Evolutionary conservation across 2,329 filamentous ascomycete genomes (phyloP), one percentile per base, ranked within the genome.

Genomic region (Grosmannia penicillata): DNA sequence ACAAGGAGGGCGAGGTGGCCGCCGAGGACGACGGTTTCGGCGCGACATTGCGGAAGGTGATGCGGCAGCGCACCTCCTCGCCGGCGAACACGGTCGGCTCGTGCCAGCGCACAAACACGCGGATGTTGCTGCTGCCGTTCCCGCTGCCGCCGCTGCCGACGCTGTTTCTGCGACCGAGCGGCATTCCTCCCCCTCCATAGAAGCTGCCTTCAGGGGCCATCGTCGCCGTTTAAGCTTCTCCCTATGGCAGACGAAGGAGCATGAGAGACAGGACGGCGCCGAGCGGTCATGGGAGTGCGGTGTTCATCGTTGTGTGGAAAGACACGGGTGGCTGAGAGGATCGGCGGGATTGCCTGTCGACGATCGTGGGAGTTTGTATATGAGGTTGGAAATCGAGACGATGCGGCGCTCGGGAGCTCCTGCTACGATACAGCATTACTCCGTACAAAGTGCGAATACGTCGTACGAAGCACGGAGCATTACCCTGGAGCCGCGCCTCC

Each of bases 11-110:
- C 27, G 15, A 18, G 39, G 49, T 43, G 42, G 52, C 43, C 26
- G 54, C 46, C n/a, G 51, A 45, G 13, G 55, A 52, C 18, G 57
- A 56, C 25, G 33, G 47, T 43, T 40, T 41, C 32, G 31, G 41
- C 30, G 74, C 69, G 45, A 87, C 71, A 56, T 98, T 98, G 61
- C 82, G 89, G 63, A 98, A 98, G 36, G 84, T 95, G 57, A 98
- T 93, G 48, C 79, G 86, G 61, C 91, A 96, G 62, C 87, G 83
- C 53, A 96, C 74, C 54, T 94, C 82, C 66, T 98, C 91, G 59
- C 91, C 91, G 41, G 91, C 84, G 62, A 96, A 98, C 51, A 98
- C 84, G 45, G 83, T 87, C 58, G 89, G 78, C 55, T 93, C 83
- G 57, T 85, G 81, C 82, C 89, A 98, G 63, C 80, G 78, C 58